Evolutionary conservation across 2,329 filamentous ascomycete species (phyloP), one percentile per base, ranked within the genome.

Genomic region (Epichloe typhina): DNA sequence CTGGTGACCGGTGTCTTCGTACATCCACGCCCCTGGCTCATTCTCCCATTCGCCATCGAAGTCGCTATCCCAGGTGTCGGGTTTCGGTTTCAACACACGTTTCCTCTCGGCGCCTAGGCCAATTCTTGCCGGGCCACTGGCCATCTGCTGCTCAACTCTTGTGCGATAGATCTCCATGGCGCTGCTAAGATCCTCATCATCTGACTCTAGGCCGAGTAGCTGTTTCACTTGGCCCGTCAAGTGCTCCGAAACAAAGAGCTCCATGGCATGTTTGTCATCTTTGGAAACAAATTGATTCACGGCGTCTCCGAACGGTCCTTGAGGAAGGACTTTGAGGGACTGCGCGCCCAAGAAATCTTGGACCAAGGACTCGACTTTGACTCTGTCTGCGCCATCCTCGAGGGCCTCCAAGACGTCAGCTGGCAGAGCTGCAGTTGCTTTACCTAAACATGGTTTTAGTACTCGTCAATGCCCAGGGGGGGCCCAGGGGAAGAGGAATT

Each of bases 251-350:
- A 91, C 83, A 58, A 91, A 91, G 42, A 82, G 72, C 61, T 90
- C 82, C 82, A 97, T 88, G 3, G 88, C 88, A 59, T 93, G 83
- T 62, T 90, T 95, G 69, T 98, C 93, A 57, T 95, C 88, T 58
- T 97, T 97, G 64, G 90, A 83, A 26, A 98, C 88, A 59, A 93
- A 98, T 54, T 95, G 86, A 45, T 83, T 84, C 5, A 98, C 88
- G 0, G 93, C 93, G 61, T 97, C 90, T 15, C 89, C 86, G 61
- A 98, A 96, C 0, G 85, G 86, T 33, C 90, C 93, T 60, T 95
- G 88, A 0, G 93, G 93, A 0, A 98, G 75, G 46, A 98, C 93
- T 52, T 90, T 95, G 35, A 98, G 78, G 0, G 88, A 90, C 61
- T 97, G 90, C 0, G 87, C 86, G 0, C 80, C 79, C 3, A 98